phyloP scores from a whole-genome alignment of 2,329 filamentous ascomycete species.

The Beauveria scarabaeidicola region DNA sequence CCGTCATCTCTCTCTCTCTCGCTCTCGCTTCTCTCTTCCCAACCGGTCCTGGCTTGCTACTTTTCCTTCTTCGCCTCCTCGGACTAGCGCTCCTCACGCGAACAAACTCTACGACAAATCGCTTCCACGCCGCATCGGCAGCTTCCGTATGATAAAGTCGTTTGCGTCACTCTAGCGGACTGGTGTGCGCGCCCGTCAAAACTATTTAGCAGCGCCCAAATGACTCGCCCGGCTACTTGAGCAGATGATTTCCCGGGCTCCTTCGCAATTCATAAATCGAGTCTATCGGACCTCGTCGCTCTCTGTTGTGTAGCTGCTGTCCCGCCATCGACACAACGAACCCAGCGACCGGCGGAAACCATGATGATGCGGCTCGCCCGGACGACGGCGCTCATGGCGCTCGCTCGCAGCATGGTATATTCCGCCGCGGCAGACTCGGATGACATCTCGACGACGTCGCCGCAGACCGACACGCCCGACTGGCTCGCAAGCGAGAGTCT shows the following conservation, averaged over 20 bases:
- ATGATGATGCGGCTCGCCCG: background rate
- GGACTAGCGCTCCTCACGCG: background rate
- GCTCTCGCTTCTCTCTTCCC: background rate
- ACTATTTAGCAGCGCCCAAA: background rate
- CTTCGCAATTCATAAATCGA: background rate
- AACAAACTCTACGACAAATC: background rate
- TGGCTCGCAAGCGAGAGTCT: constrained; percentile 33
- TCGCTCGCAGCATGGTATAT: background rate
- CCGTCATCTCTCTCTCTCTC: background rate
- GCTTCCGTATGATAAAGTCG: background rate
- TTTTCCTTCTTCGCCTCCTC: background rate
- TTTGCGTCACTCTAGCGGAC: background rate
- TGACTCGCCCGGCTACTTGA: background rate
- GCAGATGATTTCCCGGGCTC: background rate
- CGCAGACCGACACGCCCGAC: constrained; percentile 26
- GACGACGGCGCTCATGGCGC: background rate
- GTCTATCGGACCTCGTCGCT: background rate
- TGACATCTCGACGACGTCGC: constrained; percentile 25
- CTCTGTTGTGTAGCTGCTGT: background rate
- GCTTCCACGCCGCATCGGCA: background rate
- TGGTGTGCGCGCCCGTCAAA: background rate
- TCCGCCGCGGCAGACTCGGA: constrained; percentile 19
- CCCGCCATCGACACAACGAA: background rate
- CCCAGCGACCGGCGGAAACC: background rate
- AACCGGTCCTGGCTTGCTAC: background rate